phyloP scores from a whole-genome alignment of 306 rosid genomes.

The Arachis stenosperma region DNA sequence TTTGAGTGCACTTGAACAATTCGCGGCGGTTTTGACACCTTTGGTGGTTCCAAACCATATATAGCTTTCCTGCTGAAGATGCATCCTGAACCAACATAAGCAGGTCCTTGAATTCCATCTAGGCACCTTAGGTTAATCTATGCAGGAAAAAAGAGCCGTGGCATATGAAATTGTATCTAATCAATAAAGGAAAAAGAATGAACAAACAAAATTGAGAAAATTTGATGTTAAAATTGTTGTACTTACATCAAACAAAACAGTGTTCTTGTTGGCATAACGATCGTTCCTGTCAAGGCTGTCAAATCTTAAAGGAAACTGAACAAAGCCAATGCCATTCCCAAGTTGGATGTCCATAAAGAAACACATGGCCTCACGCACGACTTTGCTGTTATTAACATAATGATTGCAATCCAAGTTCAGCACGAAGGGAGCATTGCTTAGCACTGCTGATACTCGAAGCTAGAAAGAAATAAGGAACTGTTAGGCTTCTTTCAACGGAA shows the following conservation, averaged over 20 bases:
- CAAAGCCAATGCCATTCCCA: slow-evolving; percentile 82
- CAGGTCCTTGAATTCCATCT: slow-evolving; percentile 98
- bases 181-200: slow-evolving; percentile 8
- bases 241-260: slow-evolving; percentile 83
- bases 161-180: slow-evolving; percentile 11
- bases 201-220: neutral
- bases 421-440: slow-evolving; percentile 91
- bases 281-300: slow-evolving; percentile 88
- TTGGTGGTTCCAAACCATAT: slow-evolving; percentile 80
- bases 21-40: slow-evolving; percentile 76
- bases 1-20: slow-evolving; percentile 68
- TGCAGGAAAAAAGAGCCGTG: slow-evolving; percentile 25
- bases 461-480: slow-evolving; percentile 47
- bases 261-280: slow-evolving; percentile 94
- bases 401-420: slow-evolving; percentile 97
- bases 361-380: slow-evolving; percentile 89
- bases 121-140: slow-evolving; percentile 90
- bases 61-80: slow-evolving; percentile 90
- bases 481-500: neutral
- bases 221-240: slow-evolving; percentile 20
- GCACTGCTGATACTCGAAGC: slow-evolving; percentile 93
- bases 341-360: slow-evolving; percentile 92
- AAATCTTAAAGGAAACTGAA: slow-evolving; percentile 92
- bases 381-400: slow-evolving; percentile 86
- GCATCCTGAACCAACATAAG: slow-evolving; percentile 87